These are phyloP conservation scores for Apiospora pterosperma DNA, from an alignment of 2,329 filamentous ascomycete genomes.

Conservation along the genomic window DNA sequence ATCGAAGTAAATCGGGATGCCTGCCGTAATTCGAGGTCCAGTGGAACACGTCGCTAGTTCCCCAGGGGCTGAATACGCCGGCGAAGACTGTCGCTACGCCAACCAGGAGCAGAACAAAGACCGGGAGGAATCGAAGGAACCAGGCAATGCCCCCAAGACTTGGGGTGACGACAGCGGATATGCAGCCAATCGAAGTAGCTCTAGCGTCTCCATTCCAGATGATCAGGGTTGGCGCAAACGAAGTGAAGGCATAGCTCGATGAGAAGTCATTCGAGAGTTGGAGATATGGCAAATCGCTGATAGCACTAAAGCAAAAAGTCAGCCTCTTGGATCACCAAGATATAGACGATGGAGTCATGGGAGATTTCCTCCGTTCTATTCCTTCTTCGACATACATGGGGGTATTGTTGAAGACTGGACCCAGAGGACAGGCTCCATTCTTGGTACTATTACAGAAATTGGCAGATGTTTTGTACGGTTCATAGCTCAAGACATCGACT, in stretches of 20 bases:
- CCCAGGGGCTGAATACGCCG: slow-evolving; percentile 90
- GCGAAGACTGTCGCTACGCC: slow-evolving; percentile 81
- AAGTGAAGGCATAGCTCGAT: slow-evolving; percentile 83
- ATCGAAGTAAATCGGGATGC: slow-evolving; percentile 83
- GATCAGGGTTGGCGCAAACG: slow-evolving; percentile 69
- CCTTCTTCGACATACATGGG: slow-evolving; percentile 31
- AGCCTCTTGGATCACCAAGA: neutral
- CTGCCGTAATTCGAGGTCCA: slow-evolving; percentile 98
- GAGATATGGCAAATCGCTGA: slow-evolving; percentile 61
- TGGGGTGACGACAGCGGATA: slow-evolving; percentile 80
- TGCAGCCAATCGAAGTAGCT: slow-evolving; percentile 68
- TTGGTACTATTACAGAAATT: slow-evolving; percentile 65
- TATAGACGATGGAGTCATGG: neutral
- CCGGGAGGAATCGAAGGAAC: slow-evolving; percentile 71
- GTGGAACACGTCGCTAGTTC: slow-evolving; percentile 81
- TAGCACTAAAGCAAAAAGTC: slow-evolving; percentile 2
- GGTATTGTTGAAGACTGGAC: slow-evolving; percentile 61
- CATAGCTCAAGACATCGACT: slow-evolving; percentile 74
- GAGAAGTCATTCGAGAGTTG: slow-evolving; percentile 70
- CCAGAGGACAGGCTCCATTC: slow-evolving; percentile 70
- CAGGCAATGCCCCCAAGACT: slow-evolving; percentile 70
- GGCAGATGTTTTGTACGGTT: slow-evolving; percentile 54
- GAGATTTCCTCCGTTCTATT: neutral
- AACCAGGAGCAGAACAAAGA: slow-evolving; percentile 74
- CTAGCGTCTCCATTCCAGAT: slow-evolving; percentile 70